Conservation (phyloP, 1,284 basidiomycete genomes). For the Ustilago bromivora region DNA sequence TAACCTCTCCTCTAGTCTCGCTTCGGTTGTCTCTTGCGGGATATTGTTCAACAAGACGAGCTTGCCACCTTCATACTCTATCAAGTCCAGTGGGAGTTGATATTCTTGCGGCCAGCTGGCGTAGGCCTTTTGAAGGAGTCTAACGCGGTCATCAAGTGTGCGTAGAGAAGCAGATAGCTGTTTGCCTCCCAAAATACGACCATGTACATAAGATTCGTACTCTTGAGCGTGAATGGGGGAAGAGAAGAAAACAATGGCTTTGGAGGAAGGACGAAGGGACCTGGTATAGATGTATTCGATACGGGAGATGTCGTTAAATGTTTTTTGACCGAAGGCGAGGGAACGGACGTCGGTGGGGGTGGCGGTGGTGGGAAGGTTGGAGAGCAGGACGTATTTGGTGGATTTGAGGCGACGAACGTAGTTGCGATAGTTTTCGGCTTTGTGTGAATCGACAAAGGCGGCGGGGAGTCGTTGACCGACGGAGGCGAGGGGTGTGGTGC, state of each 20-base stretch:
- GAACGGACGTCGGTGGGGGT: conserved; percentile 38
- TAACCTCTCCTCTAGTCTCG: conserved; percentile 51
- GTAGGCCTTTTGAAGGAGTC: conserved; percentile 12
- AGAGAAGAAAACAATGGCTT: conserved; percentile 36
- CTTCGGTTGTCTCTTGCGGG: conserved; percentile 50
- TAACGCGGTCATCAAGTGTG: background rate
- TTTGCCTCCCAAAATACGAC: conserved; percentile 33
- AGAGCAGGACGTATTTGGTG: conserved; percentile 25
- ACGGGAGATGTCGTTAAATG: conserved; percentile 25
- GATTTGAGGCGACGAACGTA: background rate
- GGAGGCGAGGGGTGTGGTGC: background rate
- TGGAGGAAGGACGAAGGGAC: conserved; percentile 21
- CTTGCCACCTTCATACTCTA: conserved; percentile 47
- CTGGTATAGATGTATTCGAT: conserved; percentile 43
- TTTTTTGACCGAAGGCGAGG: conserved; percentile 19
- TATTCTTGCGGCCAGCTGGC: conserved; percentile 17
- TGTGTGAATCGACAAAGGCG: background rate
- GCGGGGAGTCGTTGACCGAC: background rate
- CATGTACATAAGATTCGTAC: conserved; percentile 22
- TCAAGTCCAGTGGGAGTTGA: conserved; percentile 41
- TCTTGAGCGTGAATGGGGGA: conserved; percentile 9
- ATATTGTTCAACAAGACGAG: conserved; percentile 52
- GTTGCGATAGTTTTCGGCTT: background rate
- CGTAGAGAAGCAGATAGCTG: conserved; percentile 21
- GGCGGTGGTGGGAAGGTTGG: conserved; percentile 31